These are phyloP conservation scores for Trametes villosa DNA, from an alignment of 768 basidiomycete species.

Conservation along the genomic window DNA sequence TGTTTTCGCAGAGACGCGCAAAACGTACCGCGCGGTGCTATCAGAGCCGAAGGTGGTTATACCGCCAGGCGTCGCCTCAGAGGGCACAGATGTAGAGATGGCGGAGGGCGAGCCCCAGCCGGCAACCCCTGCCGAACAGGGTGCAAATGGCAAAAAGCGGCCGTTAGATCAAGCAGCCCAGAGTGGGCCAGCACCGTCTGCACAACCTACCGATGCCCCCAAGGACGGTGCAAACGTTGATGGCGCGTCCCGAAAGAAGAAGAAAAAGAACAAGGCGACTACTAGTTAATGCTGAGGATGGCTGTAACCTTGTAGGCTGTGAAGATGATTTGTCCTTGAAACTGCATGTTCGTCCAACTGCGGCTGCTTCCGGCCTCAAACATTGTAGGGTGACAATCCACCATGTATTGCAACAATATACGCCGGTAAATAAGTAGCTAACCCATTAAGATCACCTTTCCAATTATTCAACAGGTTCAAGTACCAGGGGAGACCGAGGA, in stretches of 20 bases:
- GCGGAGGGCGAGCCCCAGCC: background rate
- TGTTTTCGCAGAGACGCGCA: conserved; percentile 65
- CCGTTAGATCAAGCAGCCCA: conserved; percentile 10
- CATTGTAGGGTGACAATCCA: no score
- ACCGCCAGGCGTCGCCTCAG: conserved; percentile 34
- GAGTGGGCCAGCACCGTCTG: background rate
- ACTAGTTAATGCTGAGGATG: background rate
- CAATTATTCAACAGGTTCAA: no score
- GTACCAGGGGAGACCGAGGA: no score
- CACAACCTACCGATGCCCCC: background rate
- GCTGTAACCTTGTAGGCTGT: no score
- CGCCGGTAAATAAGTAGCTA: no score
- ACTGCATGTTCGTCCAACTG: no score
- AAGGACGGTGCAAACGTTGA: conserved; percentile 8
- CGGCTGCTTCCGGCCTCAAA: no score
- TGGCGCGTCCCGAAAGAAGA: conserved; percentile 26
- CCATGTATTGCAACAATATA: no score
- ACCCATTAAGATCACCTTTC: no score
- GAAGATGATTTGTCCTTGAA: no score
- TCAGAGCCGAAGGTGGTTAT: conserved; percentile 75
- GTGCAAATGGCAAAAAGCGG: conserved; percentile 13
- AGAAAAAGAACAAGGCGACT: conserved; percentile 22
- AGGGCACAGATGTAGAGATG: conserved; percentile 4
- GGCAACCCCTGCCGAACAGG: background rate
- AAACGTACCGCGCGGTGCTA: conserved; percentile 78